Percentiles rank a stretch among this genome's conserved stretches.
phyloP scores from a whole-genome alignment of 1,284 basidiomycete genomes.

The Sphagnurus paluster region DNA sequence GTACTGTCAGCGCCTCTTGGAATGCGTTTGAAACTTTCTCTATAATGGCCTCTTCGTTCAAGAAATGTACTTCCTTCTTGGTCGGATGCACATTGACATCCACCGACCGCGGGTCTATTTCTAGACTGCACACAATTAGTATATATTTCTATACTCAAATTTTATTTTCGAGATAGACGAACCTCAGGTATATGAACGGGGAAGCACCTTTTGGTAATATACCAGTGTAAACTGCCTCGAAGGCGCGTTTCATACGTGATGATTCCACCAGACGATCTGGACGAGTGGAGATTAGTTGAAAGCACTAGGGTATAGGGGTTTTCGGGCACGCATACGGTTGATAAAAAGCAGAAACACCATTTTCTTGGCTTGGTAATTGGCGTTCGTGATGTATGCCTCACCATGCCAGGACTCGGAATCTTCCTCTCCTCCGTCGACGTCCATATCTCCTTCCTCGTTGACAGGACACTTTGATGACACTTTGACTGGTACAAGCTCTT shows the following conservation, averaged over 20 bases:
- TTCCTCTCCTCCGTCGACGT: constrained; percentile 24
- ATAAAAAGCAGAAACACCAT: constrained; percentile 92
- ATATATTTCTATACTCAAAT: constrained; percentile 7
- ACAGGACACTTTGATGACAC: constrained; percentile 34
- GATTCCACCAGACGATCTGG: constrained; percentile 95
- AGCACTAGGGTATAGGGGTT: neutral
- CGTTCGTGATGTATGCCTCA: constrained; percentile 81
- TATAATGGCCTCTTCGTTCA: constrained; percentile 90
- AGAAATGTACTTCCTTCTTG: constrained; percentile 94
- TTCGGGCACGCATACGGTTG: constrained; percentile 66
- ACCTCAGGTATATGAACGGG: constrained; percentile 95
- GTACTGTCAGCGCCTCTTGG: constrained; percentile 62
- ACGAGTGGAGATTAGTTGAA: neutral
- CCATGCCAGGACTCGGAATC: constrained; percentile 61
- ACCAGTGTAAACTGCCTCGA: constrained; percentile 85
- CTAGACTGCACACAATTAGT: constrained; percentile 59
- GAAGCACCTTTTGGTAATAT: constrained; percentile 90
- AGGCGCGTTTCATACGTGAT: constrained; percentile 79
- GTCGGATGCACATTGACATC: constrained; percentile 99
- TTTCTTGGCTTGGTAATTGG: constrained; percentile 90
- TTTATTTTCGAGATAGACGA: constrained; percentile 10
- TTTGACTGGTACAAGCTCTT: constrained; percentile 72
- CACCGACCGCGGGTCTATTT: constrained; percentile 84
- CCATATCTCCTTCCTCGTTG: constrained; percentile 27
- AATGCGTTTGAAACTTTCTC: constrained; percentile 78